phyloP scores from a whole-genome alignment of 2,329 filamentous ascomycete genomes.

The Diplocarpon mali region DNA sequence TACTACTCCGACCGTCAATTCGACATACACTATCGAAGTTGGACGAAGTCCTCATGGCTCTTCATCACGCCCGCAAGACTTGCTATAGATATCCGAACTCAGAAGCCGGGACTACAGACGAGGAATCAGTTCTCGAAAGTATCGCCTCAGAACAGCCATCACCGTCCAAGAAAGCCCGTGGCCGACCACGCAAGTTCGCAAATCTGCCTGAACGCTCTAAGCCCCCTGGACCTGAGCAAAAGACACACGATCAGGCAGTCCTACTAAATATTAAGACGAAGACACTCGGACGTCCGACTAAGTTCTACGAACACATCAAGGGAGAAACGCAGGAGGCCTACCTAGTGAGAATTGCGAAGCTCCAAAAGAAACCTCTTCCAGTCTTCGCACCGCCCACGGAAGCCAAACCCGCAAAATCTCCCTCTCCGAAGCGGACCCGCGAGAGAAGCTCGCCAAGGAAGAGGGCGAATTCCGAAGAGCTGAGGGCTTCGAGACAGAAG shows the following conservation, averaged over 20 bases:
- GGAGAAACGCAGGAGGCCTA: conserved; percentile 32
- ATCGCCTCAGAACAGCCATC: not conserved
- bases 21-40: conserved; percentile 60
- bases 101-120: conserved; percentile 25
- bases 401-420: not conserved
- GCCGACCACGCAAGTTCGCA: conserved; percentile 19
- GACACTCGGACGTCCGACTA: conserved; percentile 19
- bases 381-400: conserved; percentile 19
- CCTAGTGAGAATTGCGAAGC: conserved; percentile 35
- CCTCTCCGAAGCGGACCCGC: not conserved
- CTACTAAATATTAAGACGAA: conserved; percentile 16
- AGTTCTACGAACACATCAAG: conserved; percentile 19
- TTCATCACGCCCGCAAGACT: conserved; percentile 56
- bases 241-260: conserved; percentile 1
- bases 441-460: conserved; percentile 6
- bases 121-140: conserved; percentile 6
- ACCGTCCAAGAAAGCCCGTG: conserved; percentile 9
- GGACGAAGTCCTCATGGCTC: conserved; percentile 55
- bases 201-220: conserved; percentile 12
- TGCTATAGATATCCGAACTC: conserved; percentile 30
- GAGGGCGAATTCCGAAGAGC: conserved; percentile 6
- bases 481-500: conserved; percentile 4
- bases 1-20: conserved; percentile 55
- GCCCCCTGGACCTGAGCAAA: not conserved
- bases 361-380: conserved; percentile 32